Evolutionary conservation across 768 basidiomycete species (phyloP).

Genomic region (Agaricus blazei): DNA sequence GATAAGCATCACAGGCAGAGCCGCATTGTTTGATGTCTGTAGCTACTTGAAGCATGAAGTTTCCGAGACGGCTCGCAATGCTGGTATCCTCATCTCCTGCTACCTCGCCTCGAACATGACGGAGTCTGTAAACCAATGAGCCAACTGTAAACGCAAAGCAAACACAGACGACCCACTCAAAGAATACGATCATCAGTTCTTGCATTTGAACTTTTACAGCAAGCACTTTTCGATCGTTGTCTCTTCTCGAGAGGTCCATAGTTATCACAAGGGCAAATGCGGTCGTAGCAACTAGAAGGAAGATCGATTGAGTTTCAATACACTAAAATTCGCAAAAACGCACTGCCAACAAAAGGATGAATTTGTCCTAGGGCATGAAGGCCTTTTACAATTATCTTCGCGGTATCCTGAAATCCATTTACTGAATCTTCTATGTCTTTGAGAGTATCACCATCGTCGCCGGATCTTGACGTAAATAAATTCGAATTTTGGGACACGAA

Average conservation of each 20-base stretch:
- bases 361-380: conserved; percentile 25
- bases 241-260: conserved; percentile 41
- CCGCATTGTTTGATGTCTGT: conserved; percentile 38
- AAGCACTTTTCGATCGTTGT: conserved; percentile 45
- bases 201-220: conserved; percentile 43
- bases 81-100: conserved; percentile 25
- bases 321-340: background rate
- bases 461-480: background rate
- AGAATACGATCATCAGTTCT: conserved; percentile 39
- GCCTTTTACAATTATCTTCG: conserved; percentile 24
- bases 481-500: conserved; percentile 12
- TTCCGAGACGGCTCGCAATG: conserved; percentile 25
- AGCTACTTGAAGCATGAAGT: conserved; percentile 23
- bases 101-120: conserved; percentile 19
- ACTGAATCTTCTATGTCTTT: conserved; percentile 24
- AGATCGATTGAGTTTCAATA: background rate
- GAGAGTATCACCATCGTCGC: conserved; percentile 1
- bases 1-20: conserved; percentile 38
- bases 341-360: conserved; percentile 33
- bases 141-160: background rate
- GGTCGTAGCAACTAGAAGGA: conserved; percentile 31
- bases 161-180: conserved; percentile 28
- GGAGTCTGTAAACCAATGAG: conserved; percentile 18
- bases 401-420: conserved; percentile 24
- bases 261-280: conserved; percentile 45